Percentiles rank a stretch among this genome's conserved stretches.
Evolutionary conservation across 2,329 filamentous ascomycete genomes (phyloP).

Genomic region (Anisogramma anomala): DNA sequence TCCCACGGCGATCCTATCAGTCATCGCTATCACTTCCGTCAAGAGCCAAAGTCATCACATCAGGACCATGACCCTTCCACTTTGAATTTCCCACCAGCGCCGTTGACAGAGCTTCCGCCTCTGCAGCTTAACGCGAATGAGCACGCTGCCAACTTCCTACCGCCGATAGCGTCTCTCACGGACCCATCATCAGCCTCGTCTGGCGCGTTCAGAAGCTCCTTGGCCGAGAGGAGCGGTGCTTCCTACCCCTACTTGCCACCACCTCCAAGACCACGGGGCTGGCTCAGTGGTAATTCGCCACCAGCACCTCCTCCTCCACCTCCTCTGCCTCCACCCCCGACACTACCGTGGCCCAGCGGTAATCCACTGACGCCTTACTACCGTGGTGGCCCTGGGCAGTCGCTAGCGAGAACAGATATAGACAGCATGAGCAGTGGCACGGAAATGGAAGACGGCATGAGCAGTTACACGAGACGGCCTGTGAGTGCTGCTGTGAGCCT

Average conservation of each 20-base stretch:
- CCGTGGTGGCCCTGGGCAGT: constrained; percentile 31
- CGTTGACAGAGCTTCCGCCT: constrained; percentile 31
- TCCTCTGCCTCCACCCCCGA: too few relatives aligned
- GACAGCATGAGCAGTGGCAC: constrained; percentile 30
- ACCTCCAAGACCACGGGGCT: constrained; percentile 24
- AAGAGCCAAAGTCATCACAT: too few relatives aligned
- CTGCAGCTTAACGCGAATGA: constrained; percentile 25
- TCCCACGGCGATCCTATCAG: constrained; percentile 22
- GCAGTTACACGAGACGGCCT: constrained; percentile 30
- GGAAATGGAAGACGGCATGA: constrained; percentile 30
- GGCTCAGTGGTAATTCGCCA: constrained; percentile 39
- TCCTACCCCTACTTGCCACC: constrained; percentile 13
- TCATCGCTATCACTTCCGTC: too few relatives aligned
- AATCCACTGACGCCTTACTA: constrained; percentile 40
- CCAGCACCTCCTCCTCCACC: too few relatives aligned
- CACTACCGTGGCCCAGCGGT: too few relatives aligned
- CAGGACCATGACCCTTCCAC: constrained; percentile 22
- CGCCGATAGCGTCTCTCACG: constrained; percentile 33
- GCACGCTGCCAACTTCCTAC: constrained; percentile 23
- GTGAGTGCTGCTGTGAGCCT: constrained; percentile 44
- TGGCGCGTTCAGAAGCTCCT: constrained; percentile 19
- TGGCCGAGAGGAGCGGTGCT: constrained; percentile 14
- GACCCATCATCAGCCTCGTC: constrained; percentile 15
- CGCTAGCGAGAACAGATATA: constrained; percentile 36
- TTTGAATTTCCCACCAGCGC: constrained; percentile 24